Evolutionary conservation across 2,329 filamentous ascomycete species (phyloP), one percentile per base, ranked within the genome.

Genomic region (Dendrostoma leiphaemia): DNA sequence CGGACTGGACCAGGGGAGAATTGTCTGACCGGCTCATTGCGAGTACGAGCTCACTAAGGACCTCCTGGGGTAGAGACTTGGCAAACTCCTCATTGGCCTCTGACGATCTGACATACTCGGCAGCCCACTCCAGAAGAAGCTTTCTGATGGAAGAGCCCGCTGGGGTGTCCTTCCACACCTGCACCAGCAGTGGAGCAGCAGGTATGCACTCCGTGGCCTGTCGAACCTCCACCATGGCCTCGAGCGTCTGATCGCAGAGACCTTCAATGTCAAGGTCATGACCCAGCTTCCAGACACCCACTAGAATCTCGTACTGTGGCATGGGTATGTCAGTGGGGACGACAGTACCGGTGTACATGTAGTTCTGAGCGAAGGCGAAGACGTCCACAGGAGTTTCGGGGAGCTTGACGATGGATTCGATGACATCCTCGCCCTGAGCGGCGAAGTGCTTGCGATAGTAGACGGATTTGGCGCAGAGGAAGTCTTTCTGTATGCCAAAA

Each of bases 121-220:
- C 82, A 1, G 82, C 80, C 83, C 83, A 86, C 10, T 74, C 77
- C 3, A 85, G 69, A 13, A 86, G 74, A 34, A 86, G 76, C 56
- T 75, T 74, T 35, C 83, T 75, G 46, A 86, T 80, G 1, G 80
- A 76, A 3, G 82, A 85, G 8, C 81, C 82, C 59, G 82, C 80
- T 0, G 81, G 81, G 0, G 82, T 84, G 48, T 85, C 81, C 46
- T 79, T 76, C 82, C 83, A 86, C 6, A 83, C 82, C 61, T 81
- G 76, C 1, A 85, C 78, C 6, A 86, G 75, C 1, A 85, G 71
- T 2, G 79, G 78, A 0, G 81, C 81, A 3, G 80, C 76, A 1
- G 83, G 83, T 40, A 86, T 85, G 17, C 72, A 70, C 48, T 75
- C 71, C 0, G 81, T 84, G 26, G 75, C 61, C 12, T 74, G 74